A percentile compares a stretch with the other conserved stretches of the same genome.
phyloP scores from a whole-genome alignment of 176 grass and related monocot genomes.

The Musa itinerans region DNA sequence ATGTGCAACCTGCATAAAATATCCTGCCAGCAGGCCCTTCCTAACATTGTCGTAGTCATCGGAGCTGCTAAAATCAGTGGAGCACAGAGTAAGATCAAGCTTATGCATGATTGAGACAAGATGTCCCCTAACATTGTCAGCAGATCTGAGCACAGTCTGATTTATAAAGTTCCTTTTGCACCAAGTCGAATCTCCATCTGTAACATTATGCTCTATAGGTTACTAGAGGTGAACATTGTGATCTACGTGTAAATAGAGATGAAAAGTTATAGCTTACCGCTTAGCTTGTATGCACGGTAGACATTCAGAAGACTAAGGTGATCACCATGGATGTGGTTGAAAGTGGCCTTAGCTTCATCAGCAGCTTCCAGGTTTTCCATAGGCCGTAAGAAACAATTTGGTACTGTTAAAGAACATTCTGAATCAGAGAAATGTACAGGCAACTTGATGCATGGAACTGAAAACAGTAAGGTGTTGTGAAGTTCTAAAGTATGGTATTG shows the following conservation, averaged over 20 bases:
- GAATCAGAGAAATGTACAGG: no score
- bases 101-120: constrained; percentile 6
- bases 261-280: constrained; percentile 5
- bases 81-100: constrained; percentile 5
- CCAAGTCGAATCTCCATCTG: constrained; percentile 19
- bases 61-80: neutral
- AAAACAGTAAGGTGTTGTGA: no score
- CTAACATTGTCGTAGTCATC: neutral
- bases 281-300: constrained; percentile 14
- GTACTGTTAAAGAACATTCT: constrained; percentile 7
- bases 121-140: constrained; percentile 3
- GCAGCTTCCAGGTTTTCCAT: constrained; percentile 14
- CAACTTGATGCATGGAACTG: no score
- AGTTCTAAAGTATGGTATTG: no score
- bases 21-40: constrained; percentile 18
- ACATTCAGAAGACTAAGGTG: constrained; percentile 25
- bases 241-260: neutral
- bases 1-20: constrained; percentile 21
- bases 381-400: constrained; percentile 23
- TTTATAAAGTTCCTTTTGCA: constrained; percentile 21
- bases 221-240: neutral
- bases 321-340: constrained; percentile 20
- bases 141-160: constrained; percentile 9
- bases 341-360: constrained; percentile 8
- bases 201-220: neutral